Percentiles rank a stretch among this genome's conserved stretches.
Conservation (phyloP, 106 monocot genomes). For the Amphibolis antarctica region DNA sequence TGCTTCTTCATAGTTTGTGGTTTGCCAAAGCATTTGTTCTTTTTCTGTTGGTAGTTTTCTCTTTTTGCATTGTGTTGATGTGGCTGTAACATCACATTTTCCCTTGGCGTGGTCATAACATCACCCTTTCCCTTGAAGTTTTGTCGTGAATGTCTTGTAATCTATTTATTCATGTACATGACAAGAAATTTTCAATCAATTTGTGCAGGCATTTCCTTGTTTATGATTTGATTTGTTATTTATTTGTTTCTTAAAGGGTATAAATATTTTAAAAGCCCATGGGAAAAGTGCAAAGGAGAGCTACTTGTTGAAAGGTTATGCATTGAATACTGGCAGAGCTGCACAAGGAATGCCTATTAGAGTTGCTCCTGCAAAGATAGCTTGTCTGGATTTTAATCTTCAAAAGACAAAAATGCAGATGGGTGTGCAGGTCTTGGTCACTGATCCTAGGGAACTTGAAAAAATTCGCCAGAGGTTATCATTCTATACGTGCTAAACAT, state of each 20-base stretch:
- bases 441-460: slow-evolving; percentile 96
- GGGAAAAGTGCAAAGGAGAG: slow-evolving; percentile 93
- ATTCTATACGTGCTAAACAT: background rate
- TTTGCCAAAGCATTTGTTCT: too few relatives aligned
- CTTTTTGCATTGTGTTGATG: too few relatives aligned
- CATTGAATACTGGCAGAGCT: slow-evolving; percentile 90
- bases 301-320: slow-evolving; percentile 93
- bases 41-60: too few relatives aligned
- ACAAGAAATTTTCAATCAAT: too few relatives aligned
- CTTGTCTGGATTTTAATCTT: slow-evolving; percentile 97
- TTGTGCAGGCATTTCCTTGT: background rate
- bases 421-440: slow-evolving; percentile 87
- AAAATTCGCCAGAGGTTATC: slow-evolving; percentile 89
- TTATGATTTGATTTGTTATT: slow-evolving; percentile 1
- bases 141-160: too few relatives aligned
- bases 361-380: slow-evolving; percentile 91
- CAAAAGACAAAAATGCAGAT: slow-evolving; percentile 99
- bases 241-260: slow-evolving; percentile 36
- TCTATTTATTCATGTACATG: too few relatives aligned
- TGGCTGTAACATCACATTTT: too few relatives aligned
- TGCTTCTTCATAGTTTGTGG: too few relatives aligned
- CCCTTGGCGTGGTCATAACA: too few relatives aligned
- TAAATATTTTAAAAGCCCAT: slow-evolving; percentile 98
- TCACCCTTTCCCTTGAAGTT: too few relatives aligned
- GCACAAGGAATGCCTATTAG: slow-evolving; percentile 96